Percentiles rank a stretch among this genome's conserved stretches.
Evolutionary conservation across 768 basidiomycete genomes (phyloP).

Genomic region (Auricularia heimuer): DNA sequence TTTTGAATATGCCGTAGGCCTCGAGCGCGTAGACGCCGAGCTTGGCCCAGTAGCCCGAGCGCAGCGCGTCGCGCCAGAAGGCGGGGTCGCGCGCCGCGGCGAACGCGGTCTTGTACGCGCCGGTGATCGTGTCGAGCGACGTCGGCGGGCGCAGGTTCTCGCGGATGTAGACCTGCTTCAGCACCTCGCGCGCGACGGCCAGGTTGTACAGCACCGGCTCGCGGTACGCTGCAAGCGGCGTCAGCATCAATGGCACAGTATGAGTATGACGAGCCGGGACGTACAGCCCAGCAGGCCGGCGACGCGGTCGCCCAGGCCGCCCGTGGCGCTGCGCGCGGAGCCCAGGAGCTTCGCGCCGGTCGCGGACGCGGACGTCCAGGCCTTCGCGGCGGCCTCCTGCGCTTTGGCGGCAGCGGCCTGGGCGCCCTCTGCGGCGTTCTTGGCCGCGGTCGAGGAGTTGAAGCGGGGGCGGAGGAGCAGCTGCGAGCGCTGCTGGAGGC

Average conservation of each 20-base stretch:
- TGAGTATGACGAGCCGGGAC: conserved; percentile 13
- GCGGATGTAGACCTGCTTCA: conserved; percentile 63
- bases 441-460: conserved; percentile 5
- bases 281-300: conserved; percentile 36
- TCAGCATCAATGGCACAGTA: not conserved
- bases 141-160: conserved; percentile 63
- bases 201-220: conserved; percentile 74
- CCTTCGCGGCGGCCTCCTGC: conserved; percentile 65
- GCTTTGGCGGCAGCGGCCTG: conserved; percentile 31
- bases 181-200: conserved; percentile 61
- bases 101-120: conserved; percentile 59
- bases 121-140: conserved; percentile 39
- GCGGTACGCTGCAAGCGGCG: conserved; percentile 46
- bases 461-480: not conserved
- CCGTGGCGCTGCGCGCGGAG: conserved; percentile 36
- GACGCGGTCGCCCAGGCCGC: conserved; percentile 38
- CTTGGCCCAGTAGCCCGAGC: conserved; percentile 56
- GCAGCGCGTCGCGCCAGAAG: conserved; percentile 52
- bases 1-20: conserved; percentile 85
- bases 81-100: conserved; percentile 42
- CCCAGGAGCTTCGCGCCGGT: conserved; percentile 44
- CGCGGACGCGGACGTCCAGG: conserved; percentile 48
- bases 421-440: conserved; percentile 6
- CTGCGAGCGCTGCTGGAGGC: not conserved
- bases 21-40: conserved; percentile 72